phyloP scores from a whole-genome alignment of 2,329 filamentous ascomycete genomes.

The Botrytis paeoniae region DNA sequence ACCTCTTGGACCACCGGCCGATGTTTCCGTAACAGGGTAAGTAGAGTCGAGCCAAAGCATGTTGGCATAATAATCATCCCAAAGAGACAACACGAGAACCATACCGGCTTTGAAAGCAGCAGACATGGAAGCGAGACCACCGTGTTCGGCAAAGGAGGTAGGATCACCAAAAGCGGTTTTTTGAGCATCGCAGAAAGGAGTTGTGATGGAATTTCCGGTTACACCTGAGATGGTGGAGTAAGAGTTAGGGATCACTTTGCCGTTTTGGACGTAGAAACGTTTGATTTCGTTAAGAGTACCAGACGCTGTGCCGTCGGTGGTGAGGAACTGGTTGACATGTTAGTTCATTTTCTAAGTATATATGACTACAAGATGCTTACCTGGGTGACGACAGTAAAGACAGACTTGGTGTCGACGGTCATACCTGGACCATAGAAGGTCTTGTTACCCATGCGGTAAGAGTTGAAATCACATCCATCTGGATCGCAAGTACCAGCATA shows the following conservation, averaged over 20 bases:
- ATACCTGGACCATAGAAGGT: conserved; percentile 54
- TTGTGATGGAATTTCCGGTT: conserved; percentile 51
- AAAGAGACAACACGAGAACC: conserved; percentile 62
- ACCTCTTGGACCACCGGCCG: conserved; percentile 52
- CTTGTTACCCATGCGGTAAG: conserved; percentile 55
- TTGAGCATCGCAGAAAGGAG: conserved; percentile 53
- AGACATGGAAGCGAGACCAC: conserved; percentile 55
- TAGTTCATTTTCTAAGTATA: not conserved
- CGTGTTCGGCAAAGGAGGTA: conserved; percentile 51
- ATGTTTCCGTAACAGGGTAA: conserved; percentile 51
- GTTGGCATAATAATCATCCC: conserved; percentile 56
- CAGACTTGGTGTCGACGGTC: conserved; percentile 52
- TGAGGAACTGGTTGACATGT: conserved; percentile 9
- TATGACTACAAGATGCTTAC: not conserved
- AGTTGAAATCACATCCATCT: conserved; percentile 61
- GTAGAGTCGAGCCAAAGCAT: conserved; percentile 75
- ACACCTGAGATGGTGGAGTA: conserved; percentile 46
- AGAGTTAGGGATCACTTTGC: conserved; percentile 51
- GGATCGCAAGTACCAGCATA: conserved; percentile 57
- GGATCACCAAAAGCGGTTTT: conserved; percentile 55
- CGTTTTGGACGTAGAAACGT: conserved; percentile 56
- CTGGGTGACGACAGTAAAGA: conserved; percentile 58
- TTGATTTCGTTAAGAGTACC: conserved; percentile 51
- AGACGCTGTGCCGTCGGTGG: conserved; percentile 44
- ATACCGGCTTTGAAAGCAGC: conserved; percentile 54